Conservation (phyloP, 2,329 filamentous ascomycete genomes). For the Didymella exigua region DNA sequence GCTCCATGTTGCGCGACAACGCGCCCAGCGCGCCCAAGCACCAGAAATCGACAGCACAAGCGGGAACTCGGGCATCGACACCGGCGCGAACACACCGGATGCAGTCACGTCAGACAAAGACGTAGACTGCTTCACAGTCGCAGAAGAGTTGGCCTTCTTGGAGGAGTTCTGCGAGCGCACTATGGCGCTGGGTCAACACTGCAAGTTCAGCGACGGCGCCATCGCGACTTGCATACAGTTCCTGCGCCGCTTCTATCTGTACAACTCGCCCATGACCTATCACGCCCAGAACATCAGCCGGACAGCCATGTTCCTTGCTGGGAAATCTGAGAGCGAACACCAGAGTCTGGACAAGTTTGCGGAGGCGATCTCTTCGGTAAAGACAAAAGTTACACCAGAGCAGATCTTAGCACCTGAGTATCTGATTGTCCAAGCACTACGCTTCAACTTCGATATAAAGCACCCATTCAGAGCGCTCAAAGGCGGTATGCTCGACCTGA, state of each 20-base stretch:
- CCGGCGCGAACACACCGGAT: conserved; percentile 41
- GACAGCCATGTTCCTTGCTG: conserved; percentile 89
- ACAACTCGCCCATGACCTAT: conserved; percentile 96
- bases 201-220: conserved; percentile 65
- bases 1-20: conserved; percentile 60
- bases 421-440: conserved; percentile 85
- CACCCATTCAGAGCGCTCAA: conserved; percentile 90
- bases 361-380: conserved; percentile 28
- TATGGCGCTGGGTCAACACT: conserved; percentile 62
- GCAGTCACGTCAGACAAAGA: conserved; percentile 50
- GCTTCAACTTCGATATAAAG: conserved; percentile 91
- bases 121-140: conserved; percentile 79
- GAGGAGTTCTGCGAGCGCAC: conserved; percentile 74
- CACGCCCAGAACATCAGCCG: conserved; percentile 87
- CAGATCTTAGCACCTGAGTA: conserved; percentile 92
- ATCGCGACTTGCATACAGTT: conserved; percentile 86
- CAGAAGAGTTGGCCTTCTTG: conserved; percentile 82
- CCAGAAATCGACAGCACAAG: conserved; percentile 37
- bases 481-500: conserved; percentile 82
- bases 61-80: conserved; percentile 35
- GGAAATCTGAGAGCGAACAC: conserved; percentile 88
- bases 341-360: conserved; percentile 68
- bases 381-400: conserved; percentile 68
- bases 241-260: conserved; percentile 91
- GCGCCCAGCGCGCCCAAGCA: conserved; percentile 46